Percentiles rank a stretch among this genome's conserved stretches.
These are phyloP conservation scores for Fusarium oligoseptatum DNA, from an alignment of 2,329 filamentous ascomycete genomes.

Conservation along the genomic window DNA sequence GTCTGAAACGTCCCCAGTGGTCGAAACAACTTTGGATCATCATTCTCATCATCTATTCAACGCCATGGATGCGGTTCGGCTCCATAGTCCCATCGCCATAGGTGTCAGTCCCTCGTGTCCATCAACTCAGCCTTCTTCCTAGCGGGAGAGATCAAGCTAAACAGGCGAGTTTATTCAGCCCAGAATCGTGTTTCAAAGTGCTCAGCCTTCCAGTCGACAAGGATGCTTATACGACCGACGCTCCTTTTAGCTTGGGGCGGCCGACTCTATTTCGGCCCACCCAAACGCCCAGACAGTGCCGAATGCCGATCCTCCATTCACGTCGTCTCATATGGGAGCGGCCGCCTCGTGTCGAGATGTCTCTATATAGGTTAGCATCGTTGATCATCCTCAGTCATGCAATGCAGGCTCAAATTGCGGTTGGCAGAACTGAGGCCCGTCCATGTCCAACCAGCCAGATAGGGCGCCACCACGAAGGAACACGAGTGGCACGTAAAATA, in stretches of 20 bases:
- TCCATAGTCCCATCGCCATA: background rate
- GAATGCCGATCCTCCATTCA: constrained; percentile 5
- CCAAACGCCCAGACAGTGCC: constrained; percentile 7
- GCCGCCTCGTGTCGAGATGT: constrained; percentile 3
- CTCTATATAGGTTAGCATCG: background rate
- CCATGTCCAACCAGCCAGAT: background rate
- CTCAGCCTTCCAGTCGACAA: constrained; percentile 7
- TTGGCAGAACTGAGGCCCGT: background rate
- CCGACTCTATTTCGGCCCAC: constrained; percentile 3
- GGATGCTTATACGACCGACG: constrained; percentile 3
- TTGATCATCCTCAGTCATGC: background rate
- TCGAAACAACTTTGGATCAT: background rate
- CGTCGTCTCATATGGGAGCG: constrained; percentile 9
- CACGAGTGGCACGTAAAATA: constrained; percentile 4
- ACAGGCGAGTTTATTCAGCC: background rate
- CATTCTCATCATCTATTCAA: constrained; percentile 1
- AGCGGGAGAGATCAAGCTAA: background rate
- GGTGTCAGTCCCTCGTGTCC: constrained; percentile 12
- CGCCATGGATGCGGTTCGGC: constrained; percentile 1
- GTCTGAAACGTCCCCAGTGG: constrained; percentile 6
- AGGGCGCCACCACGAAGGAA: background rate
- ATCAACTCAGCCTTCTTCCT: constrained; percentile 4
- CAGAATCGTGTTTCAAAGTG: constrained; percentile 6
- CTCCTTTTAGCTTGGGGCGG: constrained; percentile 9
- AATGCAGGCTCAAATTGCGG: background rate